Evolutionary conservation across 768 basidiomycete species (phyloP), one percentile per base, ranked within the genome.

Genomic region (Mycena indigotica): DNA sequence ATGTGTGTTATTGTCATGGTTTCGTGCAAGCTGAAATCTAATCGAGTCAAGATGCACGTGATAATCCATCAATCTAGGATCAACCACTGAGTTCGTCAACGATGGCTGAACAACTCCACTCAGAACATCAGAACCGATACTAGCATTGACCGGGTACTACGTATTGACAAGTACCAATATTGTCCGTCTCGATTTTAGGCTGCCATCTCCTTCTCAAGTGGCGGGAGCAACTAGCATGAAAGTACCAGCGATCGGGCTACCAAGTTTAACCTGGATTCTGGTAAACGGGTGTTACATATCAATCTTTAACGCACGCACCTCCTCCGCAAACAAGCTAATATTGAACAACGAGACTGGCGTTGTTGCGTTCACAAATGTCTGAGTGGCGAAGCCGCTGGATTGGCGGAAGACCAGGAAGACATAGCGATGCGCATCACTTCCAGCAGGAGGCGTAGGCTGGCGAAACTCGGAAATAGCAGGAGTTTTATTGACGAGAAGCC

Each of bases 361-460:
- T 5, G 69, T 62, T 10, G 77, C 40, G 19, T 70, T 77, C 16
- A 82, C 67, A 6, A 75, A 50, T 1, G 72, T 77, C 61, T 82
- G 79, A 1, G 62, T 55, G 41, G 73, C 66, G 64, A 82, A 84
- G 10, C 58, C 72, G 3, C 56, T 46, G 3, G 79, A 70, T 56
- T 84, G 81, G 8, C 72, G 69, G 63, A 77, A 84, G 17, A 81
- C 65, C 45, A 84, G 65, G 67, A 81, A 82, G 13, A 75, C 70
- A 60, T 82, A 80, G 78, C 78, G 66, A 63, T 82, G 80, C 1
- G 77, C 70, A 59, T 73, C 72, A 4, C 77, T 77, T 0, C 72
- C 75, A 10, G 71, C 70, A 23, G 76, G 77, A 3, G 79, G 80
- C 12, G 68, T 75, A 2, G 80, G 79, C 45, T 77, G 77, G 6